These are phyloP conservation scores for Paracoccidioides brasiliensis DNA, from an alignment of 2,329 filamentous ascomycete genomes.

Conservation along the genomic window DNA sequence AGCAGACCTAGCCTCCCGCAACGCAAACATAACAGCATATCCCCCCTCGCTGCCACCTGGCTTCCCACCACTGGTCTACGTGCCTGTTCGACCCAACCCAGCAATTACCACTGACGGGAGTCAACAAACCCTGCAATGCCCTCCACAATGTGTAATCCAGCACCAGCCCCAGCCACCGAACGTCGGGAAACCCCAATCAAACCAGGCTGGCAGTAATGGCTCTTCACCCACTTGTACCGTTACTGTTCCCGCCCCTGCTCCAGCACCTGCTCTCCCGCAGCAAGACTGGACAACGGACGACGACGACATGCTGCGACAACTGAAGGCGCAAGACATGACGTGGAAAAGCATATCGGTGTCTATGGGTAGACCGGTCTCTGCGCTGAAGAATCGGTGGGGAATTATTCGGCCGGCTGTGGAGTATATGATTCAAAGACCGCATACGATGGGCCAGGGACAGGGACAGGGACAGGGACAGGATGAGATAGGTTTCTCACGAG, in stretches of 20 bases:
- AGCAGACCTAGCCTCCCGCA: not conserved
- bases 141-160: not conserved
- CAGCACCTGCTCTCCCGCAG: not conserved
- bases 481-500: not conserved
- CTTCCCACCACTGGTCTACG: not conserved
- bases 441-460: not conserved
- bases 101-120: not conserved
- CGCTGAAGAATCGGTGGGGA: conserved; percentile 16
- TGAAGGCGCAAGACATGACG: conserved; percentile 12
- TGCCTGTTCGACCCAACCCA: conserved; percentile 3
- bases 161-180: no score
- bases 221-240: no score
- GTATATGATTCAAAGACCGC: not conserved
- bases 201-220: not conserved
- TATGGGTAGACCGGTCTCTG: conserved; percentile 15
- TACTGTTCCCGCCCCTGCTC: no score
- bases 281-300: conserved; percentile 14
- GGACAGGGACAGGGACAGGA: not conserved
- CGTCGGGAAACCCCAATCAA: not conserved
- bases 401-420: conserved; percentile 5
- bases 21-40: not conserved
- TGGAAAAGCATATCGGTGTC: conserved; percentile 16
- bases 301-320: conserved; percentile 11
- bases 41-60: not conserved
- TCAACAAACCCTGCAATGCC: not conserved